Conservation (phyloP, 768 basidiomycete species). For the Pholiota molesta region DNA sequence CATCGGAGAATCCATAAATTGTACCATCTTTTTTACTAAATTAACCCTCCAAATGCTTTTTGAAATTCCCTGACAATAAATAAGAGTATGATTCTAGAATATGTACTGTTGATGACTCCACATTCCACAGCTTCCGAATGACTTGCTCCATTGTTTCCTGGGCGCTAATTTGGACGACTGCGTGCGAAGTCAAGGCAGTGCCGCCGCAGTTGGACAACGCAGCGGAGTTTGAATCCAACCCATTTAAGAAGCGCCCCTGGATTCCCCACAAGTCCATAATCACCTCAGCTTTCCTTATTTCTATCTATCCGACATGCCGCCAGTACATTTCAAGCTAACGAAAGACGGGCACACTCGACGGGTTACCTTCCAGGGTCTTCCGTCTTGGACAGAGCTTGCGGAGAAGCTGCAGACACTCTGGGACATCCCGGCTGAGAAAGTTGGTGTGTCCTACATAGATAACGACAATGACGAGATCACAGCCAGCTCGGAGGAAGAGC, state of each 20-base stretch:
- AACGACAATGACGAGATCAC: constrained; percentile 77
- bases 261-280: constrained; percentile 10
- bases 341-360: constrained; percentile 65
- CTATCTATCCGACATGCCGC: constrained; percentile 38
- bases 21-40: too few relatives aligned
- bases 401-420: constrained; percentile 54
- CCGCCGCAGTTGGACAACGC: constrained; percentile 15
- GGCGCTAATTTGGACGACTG: background rate
- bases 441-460: constrained; percentile 76
- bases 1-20: too few relatives aligned
- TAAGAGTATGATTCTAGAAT: too few relatives aligned
- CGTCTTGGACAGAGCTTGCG: constrained; percentile 62
- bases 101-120: too few relatives aligned
- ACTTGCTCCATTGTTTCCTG: background rate
- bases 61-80: too few relatives aligned
- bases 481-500: constrained; percentile 74
- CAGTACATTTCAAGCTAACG: constrained; percentile 67
- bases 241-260: constrained; percentile 2
- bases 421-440: constrained; percentile 54
- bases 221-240: constrained; percentile 46
- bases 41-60: too few relatives aligned
- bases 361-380: constrained; percentile 50
- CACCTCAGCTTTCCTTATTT: constrained; percentile 10
- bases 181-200: constrained; percentile 1
- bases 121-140: background rate